Evolutionary conservation across 1,284 basidiomycete species (phyloP).

Genomic region (Leccinum ponderosum): DNA sequence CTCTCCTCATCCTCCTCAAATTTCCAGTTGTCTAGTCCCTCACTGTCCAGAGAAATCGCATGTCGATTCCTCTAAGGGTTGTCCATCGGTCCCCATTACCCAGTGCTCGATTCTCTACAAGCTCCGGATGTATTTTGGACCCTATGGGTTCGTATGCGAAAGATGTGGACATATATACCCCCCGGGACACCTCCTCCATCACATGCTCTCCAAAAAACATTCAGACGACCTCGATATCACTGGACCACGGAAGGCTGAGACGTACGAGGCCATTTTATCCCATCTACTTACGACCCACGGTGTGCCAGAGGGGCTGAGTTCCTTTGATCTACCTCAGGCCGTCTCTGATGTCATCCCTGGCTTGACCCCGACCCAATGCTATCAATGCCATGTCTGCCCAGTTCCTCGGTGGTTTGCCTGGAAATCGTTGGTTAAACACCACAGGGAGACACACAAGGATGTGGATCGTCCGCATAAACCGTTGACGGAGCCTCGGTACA

Average conservation of each 20-base stretch:
- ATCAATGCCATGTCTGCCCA: neutral
- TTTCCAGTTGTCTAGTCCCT: neutral
- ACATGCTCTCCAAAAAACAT: neutral
- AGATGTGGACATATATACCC: neutral
- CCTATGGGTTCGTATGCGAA: too few species aligned
- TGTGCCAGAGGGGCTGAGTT: neutral
- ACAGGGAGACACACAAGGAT: neutral
- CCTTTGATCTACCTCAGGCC: too few species aligned
- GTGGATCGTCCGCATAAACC: neutral
- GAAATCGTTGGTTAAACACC: neutral
- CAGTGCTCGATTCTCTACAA: neutral
- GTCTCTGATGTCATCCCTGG: neutral
- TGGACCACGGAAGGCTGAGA: neutral
- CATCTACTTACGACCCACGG: neutral
- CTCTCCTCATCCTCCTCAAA: neutral
- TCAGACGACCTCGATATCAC: neutral
- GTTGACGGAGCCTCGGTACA: neutral
- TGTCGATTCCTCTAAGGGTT: neutral
- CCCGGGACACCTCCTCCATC: neutral
- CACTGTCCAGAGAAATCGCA: neutral
- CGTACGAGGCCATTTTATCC: neutral
- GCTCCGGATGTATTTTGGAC: neutral
- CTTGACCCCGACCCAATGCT: neutral
- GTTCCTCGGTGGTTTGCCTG: neutral
- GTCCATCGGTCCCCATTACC: neutral